Evolutionary conservation across 177 flowering plant species (phyloP), one percentile per base, ranked within the genome.

Genomic region (Tripterygium wilfordii): DNA sequence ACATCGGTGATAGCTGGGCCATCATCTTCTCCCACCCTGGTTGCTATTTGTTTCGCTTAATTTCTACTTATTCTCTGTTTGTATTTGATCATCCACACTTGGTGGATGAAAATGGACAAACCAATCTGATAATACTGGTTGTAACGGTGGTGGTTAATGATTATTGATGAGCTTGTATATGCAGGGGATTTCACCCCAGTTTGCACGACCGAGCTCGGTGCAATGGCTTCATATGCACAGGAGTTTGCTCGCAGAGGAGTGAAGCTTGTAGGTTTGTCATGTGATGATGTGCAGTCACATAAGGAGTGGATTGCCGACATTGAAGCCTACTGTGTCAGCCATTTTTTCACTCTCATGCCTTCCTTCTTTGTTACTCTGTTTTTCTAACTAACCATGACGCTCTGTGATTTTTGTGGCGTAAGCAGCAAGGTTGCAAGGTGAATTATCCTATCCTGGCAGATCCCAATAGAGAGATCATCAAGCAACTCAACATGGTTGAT

Each of bases 1-100:
- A 40, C 58, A 48, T 77, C 30, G 80, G 50, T 2, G 64, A 78
- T 49, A 25, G 51, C 45, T 90, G 80, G 84, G 45, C 74, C 46
- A 79, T 87, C 54, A 35, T 90, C 51, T 84, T 90, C 62, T 90
- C 91, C 39, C 97, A 87, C 55, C 94, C 96, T 1, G 90, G 92
- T 85, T 13, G 2, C 39, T 29, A 16, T 14, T 15, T 14, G 15
- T 30, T 3, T 20, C 37, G 4, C 22, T 53, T 9, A n/a, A n/a
- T n/a, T n/a, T n/a, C n/a, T n/a, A n/a, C n/a, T n/a, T n/a, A n/a
- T n/a, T n/a, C n/a, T n/a, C n/a, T n/a, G n/a, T n/a, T 12, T 27
- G 22, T 23, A 10, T 23, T 30, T 49, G 33, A 14, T 8, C 9
- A 20, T 42, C 18, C n/a, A 7, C 32, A 2, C n/a, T n/a, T n/a